phyloP scores from a whole-genome alignment of 768 basidiomycete species.

The Suillus weaverae region DNA sequence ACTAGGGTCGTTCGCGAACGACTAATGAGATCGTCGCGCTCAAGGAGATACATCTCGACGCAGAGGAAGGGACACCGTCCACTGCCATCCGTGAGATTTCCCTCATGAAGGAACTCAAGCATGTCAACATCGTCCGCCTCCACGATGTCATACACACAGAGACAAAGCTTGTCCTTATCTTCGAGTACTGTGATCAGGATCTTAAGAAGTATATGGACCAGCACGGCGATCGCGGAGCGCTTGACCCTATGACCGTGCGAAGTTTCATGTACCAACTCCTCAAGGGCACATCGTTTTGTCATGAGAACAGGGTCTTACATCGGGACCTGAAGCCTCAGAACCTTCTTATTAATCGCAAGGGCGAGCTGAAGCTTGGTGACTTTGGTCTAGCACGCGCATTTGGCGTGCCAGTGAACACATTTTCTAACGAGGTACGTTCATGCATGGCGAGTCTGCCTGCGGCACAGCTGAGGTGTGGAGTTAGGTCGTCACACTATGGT shows the following conservation, averaged over 20 bases:
- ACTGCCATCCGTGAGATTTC: conserved; percentile 99
- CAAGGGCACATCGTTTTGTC: conserved; percentile 97
- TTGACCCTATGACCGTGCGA: conserved; percentile 84
- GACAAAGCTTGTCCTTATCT: conserved; percentile 95
- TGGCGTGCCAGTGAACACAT: conserved; percentile 98
- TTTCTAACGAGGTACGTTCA: conserved; percentile 82
- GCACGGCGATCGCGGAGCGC: conserved; percentile 92
- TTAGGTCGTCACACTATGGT: conserved; percentile 98
- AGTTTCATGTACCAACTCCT: conserved; percentile 98
- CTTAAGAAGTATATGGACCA: conserved; percentile 99
- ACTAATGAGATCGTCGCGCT: conserved; percentile 99
- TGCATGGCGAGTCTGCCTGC: neutral
- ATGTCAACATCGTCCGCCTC: conserved; percentile 96
- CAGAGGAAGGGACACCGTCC: conserved; percentile 97
- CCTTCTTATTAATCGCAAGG: conserved; percentile 93
- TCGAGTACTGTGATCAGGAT: conserved; percentile 98
- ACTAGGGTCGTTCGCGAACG: conserved; percentile 87
- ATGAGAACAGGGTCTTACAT: conserved; percentile 97
- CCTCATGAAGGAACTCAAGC: conserved; percentile 99
- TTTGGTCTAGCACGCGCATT: conserved; percentile 97
- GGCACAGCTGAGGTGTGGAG: conserved; percentile 10
- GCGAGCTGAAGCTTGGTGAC: conserved; percentile 95
- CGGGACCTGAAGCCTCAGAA: conserved; percentile 99
- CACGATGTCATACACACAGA: conserved; percentile 99
- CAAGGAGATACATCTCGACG: conserved; percentile 99